phyloP scores from a whole-genome alignment of 176 grass and related monocot genomes.

The Carex scoparia region DNA sequence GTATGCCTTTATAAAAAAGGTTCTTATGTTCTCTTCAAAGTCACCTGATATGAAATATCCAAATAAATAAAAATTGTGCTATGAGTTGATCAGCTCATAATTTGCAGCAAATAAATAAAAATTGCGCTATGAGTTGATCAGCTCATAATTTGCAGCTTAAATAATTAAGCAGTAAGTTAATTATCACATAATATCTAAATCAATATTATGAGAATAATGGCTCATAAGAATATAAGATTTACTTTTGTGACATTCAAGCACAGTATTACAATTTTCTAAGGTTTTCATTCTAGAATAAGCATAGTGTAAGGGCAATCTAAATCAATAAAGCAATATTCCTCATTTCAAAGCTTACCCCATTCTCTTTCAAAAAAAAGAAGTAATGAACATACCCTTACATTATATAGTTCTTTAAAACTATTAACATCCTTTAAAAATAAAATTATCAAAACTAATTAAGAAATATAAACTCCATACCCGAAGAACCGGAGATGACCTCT shows the following conservation, averaged over 20 bases:
- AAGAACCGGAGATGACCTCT: constrained; percentile 62
- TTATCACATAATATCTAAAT: neutral
- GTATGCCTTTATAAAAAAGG: constrained; percentile 74
- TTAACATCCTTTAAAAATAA: neutral
- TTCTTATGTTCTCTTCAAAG: constrained; percentile 77
- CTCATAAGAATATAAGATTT: neutral
- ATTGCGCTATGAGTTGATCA: neutral
- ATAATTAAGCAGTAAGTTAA: neutral
- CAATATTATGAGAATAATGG: no score
- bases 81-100: neutral
- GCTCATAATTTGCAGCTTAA: neutral
- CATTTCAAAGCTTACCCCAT: neutral
- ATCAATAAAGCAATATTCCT: neutral
- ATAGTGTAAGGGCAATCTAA: neutral
- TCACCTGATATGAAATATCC: constrained; percentile 35
- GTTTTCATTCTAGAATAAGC: neutral
- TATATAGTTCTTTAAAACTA: neutral
- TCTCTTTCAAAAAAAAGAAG: neutral
- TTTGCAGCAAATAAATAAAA: neutral
- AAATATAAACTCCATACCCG: constrained; percentile 34
- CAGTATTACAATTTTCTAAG: neutral
- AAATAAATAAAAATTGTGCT: neutral
- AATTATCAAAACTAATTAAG: neutral
- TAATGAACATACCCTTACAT: no score
- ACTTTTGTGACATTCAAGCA: neutral